These are phyloP conservation scores for Phytophthora sp. DNA, from an alignment of 352 stramenopile species.

Conservation along the genomic window DNA sequence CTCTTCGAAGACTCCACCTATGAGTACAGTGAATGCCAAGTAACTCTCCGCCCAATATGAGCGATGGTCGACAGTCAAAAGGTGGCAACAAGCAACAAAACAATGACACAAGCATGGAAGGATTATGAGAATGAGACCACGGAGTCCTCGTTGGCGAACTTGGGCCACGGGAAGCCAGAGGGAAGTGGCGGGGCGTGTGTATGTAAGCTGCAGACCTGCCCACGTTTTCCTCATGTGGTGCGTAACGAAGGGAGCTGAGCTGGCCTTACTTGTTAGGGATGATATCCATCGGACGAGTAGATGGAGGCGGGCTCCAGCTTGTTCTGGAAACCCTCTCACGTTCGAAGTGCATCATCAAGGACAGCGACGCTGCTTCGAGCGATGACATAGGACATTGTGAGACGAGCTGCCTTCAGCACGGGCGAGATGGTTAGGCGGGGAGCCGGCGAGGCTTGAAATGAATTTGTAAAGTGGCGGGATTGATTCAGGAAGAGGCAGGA, in stretches of 20 bases:
- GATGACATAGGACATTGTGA: slow-evolving; percentile 41
- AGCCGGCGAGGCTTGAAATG: slow-evolving; percentile 35
- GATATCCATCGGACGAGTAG: slow-evolving; percentile 33
- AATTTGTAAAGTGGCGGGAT: slow-evolving; percentile 53
- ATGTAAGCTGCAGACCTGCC: slow-evolving; percentile 28
- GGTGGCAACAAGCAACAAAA: slow-evolving; percentile 22
- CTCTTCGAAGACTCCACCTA: slow-evolving; percentile 85
- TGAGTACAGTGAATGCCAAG: slow-evolving; percentile 91
- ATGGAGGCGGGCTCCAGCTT: slow-evolving; percentile 31
- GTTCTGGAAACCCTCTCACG: slow-evolving; percentile 28
- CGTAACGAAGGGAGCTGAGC: slow-evolving; percentile 32
- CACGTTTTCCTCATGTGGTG: slow-evolving; percentile 30
- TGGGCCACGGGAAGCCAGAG: slow-evolving; percentile 41
- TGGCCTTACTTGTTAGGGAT: slow-evolving; percentile 44
- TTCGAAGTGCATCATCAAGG: slow-evolving; percentile 35
- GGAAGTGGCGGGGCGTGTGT: slow-evolving; percentile 29
- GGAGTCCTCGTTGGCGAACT: slow-evolving; percentile 33
- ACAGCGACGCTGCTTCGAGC: slow-evolving; percentile 34
- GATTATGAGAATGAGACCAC: slow-evolving; percentile 32
- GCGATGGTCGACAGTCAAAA: slow-evolving; percentile 35
- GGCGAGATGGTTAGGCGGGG: slow-evolving; percentile 32
- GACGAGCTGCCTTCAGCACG: slow-evolving; percentile 34
- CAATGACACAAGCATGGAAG: slow-evolving; percentile 30
- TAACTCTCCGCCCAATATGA: slow-evolving; percentile 53
- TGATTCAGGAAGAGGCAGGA: slow-evolving; percentile 33